Evolutionary conservation across 148 eudicot species (phyloP).

Genomic region (Pouteria glomerata): DNA sequence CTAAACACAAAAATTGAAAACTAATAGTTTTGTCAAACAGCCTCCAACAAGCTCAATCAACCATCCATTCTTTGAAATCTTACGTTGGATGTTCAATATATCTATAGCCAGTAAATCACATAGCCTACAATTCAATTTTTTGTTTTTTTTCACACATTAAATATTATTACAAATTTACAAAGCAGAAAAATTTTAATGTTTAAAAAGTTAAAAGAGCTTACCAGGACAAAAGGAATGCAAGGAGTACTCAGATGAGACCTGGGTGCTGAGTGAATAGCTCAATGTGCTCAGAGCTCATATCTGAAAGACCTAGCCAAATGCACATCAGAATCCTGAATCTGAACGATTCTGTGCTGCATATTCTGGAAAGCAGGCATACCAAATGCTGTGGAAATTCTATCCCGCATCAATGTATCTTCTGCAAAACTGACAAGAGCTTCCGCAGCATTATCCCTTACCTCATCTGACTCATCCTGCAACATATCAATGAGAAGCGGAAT

Average conservation of each 20-base stretch:
- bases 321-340: conserved; percentile 28
- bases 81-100: background rate
- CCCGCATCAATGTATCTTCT: conserved; percentile 33
- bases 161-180: background rate
- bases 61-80: background rate
- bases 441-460: conserved; percentile 46
- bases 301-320: conserved; percentile 30
- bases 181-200: too few relatives aligned
- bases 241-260: conserved; percentile 10
- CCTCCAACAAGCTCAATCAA: background rate
- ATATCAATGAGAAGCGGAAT: conserved; percentile 38
- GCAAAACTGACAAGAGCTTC: conserved; percentile 44
- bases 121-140: background rate
- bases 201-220: background rate
- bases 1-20: too few relatives aligned
- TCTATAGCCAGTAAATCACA: background rate
- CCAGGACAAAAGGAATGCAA: background rate
- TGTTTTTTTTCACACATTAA: background rate
- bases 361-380: conserved; percentile 33
- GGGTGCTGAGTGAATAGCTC: conserved; percentile 34
- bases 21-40: too few relatives aligned
- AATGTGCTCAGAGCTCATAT: too few relatives aligned
- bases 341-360: conserved; percentile 37
- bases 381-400: conserved; percentile 28
- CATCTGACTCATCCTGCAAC: conserved; percentile 49